Conservation (phyloP, 2,329 filamentous ascomycete species). For the Hypoxylon sp. region DNA sequence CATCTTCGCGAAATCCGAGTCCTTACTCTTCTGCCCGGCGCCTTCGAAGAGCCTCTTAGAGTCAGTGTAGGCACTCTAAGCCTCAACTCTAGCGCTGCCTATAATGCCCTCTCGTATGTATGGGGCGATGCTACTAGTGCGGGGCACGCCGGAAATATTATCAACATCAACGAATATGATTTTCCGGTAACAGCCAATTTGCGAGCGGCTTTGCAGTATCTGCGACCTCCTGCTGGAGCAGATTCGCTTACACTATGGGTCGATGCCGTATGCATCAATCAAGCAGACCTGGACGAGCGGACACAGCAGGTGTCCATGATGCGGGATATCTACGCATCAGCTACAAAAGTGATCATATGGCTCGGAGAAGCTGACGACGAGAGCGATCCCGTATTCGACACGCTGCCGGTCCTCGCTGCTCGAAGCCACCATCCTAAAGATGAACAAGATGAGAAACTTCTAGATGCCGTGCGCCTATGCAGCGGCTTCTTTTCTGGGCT, state of each 20-base stretch:
- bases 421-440: not conserved
- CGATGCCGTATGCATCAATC: constrained; percentile 41
- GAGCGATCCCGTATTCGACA: constrained; percentile 11
- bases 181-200: constrained; percentile 33
- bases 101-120: constrained; percentile 43
- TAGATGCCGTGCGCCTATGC: constrained; percentile 1
- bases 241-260: constrained; percentile 34
- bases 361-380: constrained; percentile 27
- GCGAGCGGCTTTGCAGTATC: constrained; percentile 16
- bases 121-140: constrained; percentile 33
- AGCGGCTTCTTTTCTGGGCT: constrained; percentile 15
- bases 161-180: constrained; percentile 22
- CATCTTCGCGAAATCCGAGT: constrained; percentile 16
- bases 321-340: constrained; percentile 37
- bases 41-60: constrained; percentile 13
- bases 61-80: not conserved
- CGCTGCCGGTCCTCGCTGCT: constrained; percentile 15
- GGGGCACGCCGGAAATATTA: constrained; percentile 10
- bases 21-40: constrained; percentile 10
- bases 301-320: constrained; percentile 33
- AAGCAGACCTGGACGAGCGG: constrained; percentile 30
- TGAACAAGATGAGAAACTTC: not conserved
- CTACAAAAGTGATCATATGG: constrained; percentile 34
- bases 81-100: constrained; percentile 12
- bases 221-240: constrained; percentile 10